Base-by-base conservation (phyloP, 2,329 filamentous ascomycete genomes). In the Phyllosticta citrichinensis region DNA sequence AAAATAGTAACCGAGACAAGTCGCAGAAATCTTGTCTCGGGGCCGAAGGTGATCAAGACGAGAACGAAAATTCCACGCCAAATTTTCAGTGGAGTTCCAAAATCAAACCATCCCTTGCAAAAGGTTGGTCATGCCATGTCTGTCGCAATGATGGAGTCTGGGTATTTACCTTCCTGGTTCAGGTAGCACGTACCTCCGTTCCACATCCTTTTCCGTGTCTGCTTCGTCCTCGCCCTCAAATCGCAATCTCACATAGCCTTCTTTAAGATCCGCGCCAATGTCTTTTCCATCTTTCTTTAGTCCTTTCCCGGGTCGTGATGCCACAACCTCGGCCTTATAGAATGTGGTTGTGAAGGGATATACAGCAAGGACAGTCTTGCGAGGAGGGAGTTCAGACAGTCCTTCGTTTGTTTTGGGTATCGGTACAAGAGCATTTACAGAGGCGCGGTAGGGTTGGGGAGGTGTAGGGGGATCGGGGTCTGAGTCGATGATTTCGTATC, bases 271-370 rank as follows among this genome's bases (percentile, higher is more conserved):
- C 64, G 51, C 54, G 22, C 62, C 56, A 5, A 62, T 50, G 6
- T 58, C 67, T 63, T 62, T 66, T 64, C 61, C 70, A 62, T 62
- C 64, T 22, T 61, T 61, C 66, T 68, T 70, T 27, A 71, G 64
- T 27, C 69, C 71, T 62, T 74, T 74, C 8, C 68, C 69, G 25
- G 66, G 70, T 76, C 77, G 79, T 6, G 68, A 66, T 9, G 72
- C 71, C 10, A 74, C 76, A 4, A 80, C 78, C 64, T 80, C 78
- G 1, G 79, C 79, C 64, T 78, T 79, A 66, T 81, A 81, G 64
- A 81, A 81, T 1, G 79, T 81, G n/a, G 79, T 80, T 8, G 79
- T 81, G 20, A 76, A 75, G 1, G 79, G 79, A 63, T 81, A 81
- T 59, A 80, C 71, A 30, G 79, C 79, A 5, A 81, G 68, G 1